Percentiles rank a stretch among this genome's conserved stretches.
These are phyloP conservation scores for Populus nigra DNA, from an alignment of 345 rosid genomes.

Conservation along the genomic window DNA sequence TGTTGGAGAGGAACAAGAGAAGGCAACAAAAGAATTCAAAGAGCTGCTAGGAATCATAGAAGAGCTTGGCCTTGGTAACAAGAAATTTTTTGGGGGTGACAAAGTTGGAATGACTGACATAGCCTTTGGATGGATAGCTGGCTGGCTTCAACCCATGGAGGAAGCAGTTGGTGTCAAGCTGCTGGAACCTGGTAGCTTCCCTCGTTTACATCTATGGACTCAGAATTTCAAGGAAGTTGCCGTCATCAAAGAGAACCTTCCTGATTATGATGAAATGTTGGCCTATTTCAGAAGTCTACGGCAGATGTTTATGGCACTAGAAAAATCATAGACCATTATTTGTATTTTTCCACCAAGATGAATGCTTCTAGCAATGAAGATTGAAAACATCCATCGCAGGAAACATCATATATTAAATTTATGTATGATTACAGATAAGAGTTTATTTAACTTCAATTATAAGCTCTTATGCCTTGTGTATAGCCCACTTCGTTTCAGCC, in stretches of 20 bases:
- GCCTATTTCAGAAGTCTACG: constrained; percentile 16
- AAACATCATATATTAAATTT: too few species aligned
- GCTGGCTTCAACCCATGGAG: constrained; percentile 15
- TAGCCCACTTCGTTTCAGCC: too few species aligned
- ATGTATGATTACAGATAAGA: too few species aligned
- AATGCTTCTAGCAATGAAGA: too few species aligned
- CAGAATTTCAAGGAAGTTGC: constrained; percentile 13
- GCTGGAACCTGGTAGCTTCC: constrained; percentile 15
- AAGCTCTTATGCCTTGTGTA: too few species aligned
- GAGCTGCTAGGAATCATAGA: constrained; percentile 2
- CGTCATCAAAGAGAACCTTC: constrained; percentile 13
- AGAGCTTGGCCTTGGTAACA: constrained; percentile 11
- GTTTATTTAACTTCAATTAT: too few species aligned
- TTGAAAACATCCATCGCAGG: too few species aligned
- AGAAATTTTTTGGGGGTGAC: constrained; percentile 19
- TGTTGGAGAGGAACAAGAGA: constrained; percentile 16
- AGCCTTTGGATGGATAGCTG: constrained; percentile 9
- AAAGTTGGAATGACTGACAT: constrained; percentile 8
- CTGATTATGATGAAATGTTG: constrained; percentile 10
- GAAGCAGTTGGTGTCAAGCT: constrained; percentile 14
- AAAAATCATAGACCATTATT: background rate
- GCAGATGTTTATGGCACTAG: constrained; percentile 23
- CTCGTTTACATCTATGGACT: constrained; percentile 14
- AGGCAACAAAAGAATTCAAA: constrained; percentile 6
- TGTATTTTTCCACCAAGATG: too few species aligned